Evolutionary conservation across 176 grass and related monocot genomes (phyloP).

Genomic region (Calamus simplicifolius): DNA sequence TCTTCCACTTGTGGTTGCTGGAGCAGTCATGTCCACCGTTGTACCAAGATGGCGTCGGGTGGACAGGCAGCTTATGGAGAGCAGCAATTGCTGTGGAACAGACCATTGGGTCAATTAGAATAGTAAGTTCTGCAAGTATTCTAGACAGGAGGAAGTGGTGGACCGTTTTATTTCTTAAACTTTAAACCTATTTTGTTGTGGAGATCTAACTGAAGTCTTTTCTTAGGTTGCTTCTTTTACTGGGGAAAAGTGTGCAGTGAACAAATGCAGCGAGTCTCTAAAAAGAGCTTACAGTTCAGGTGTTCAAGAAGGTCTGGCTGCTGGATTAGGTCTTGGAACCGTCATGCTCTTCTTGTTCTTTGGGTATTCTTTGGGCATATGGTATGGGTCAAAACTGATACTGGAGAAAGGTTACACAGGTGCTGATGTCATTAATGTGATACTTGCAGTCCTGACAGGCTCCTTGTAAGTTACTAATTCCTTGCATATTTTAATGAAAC

Average conservation of each 20-base stretch:
- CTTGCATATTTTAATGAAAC: background rate
- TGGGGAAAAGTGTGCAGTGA: constrained; percentile 77
- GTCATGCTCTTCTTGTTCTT: constrained; percentile 94
- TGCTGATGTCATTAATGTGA: constrained; percentile 95
- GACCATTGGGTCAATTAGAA: constrained; percentile 87
- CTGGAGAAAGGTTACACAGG: constrained; percentile 72
- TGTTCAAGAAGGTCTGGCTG: constrained; percentile 75
- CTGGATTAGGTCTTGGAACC: constrained; percentile 70
- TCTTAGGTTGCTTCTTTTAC: constrained; percentile 94
- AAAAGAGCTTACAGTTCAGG: constrained; percentile 69
- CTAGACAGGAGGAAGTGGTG: too few relatives aligned
- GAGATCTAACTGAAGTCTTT: background rate
- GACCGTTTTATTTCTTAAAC: too few relatives aligned
- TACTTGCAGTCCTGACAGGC: constrained; percentile 92
- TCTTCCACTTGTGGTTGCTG: constrained; percentile 67
- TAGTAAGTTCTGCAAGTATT: constrained; percentile 33
- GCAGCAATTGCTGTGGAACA: constrained; percentile 77
- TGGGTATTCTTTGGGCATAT: constrained; percentile 92
- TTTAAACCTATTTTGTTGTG: too few relatives aligned
- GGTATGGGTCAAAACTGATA: constrained; percentile 94
- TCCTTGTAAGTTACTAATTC: constrained; percentile 68
- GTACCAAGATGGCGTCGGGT: constrained; percentile 84
- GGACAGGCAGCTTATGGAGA: constrained; percentile 86
- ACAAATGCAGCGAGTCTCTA: constrained; percentile 70
- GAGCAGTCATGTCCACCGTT: constrained; percentile 80